phyloP scores from a whole-genome alignment of 2,329 filamentous ascomycete species.

The Trichophyton schoenleinii region DNA sequence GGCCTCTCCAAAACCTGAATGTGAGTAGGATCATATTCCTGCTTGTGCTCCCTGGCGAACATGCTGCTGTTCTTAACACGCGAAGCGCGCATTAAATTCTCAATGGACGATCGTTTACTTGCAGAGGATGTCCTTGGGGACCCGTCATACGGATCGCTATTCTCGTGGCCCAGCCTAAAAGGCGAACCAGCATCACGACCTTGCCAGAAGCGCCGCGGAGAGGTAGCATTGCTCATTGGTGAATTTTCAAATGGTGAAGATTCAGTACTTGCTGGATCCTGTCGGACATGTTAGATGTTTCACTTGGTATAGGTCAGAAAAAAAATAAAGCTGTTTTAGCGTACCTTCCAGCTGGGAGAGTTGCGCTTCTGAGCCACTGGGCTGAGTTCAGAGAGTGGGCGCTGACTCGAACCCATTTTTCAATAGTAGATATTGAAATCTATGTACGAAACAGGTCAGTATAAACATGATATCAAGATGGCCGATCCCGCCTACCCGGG shows the following conservation, averaged over 20 bases:
- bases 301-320: not conserved
- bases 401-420: slow-evolving; percentile 44
- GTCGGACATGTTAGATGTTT: not conserved
- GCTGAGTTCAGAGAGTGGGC: slow-evolving; percentile 79
- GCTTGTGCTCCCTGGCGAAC: slow-evolving; percentile 81
- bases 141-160: slow-evolving; percentile 47
- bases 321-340: not conserved
- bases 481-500: not conserved
- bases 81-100: slow-evolving; percentile 86
- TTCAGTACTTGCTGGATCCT: slow-evolving; percentile 49
- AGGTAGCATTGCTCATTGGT: slow-evolving; percentile 51
- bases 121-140: slow-evolving; percentile 53
- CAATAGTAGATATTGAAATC: slow-evolving; percentile 26
- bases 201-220: slow-evolving; percentile 86
- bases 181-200: slow-evolving; percentile 56
- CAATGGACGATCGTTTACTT: slow-evolving; percentile 76
- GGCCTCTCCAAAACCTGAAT: slow-evolving; percentile 71
- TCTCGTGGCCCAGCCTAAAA: slow-evolving; percentile 55
- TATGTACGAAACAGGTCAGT: not conserved
- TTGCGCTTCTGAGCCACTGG: slow-evolving; percentile 77
- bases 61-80: slow-evolving; percentile 98
- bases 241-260: slow-evolving; percentile 79
- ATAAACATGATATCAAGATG: not conserved
- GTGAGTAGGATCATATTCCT: slow-evolving; percentile 77
- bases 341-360: slow-evolving; percentile 72